Evolutionary conservation across 345 rosid species (phyloP).

Genomic region (Brassica rapa): DNA sequence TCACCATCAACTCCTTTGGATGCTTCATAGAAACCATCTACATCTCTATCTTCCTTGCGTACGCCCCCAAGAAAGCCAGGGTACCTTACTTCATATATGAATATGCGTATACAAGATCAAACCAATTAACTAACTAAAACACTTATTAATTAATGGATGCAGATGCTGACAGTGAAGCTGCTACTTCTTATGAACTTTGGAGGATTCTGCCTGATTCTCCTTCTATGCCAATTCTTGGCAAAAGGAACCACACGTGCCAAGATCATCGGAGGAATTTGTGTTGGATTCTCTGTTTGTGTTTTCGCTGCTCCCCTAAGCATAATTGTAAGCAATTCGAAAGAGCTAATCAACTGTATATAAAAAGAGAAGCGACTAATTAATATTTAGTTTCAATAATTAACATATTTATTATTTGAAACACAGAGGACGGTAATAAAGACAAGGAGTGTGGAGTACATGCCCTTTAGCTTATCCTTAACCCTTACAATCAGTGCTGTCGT

Average conservation of each 20-base stretch:
- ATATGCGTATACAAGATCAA: neutral
- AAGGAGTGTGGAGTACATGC: conserved; percentile 74
- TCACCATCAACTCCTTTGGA: conserved; percentile 57
- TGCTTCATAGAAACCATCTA: conserved; percentile 66
- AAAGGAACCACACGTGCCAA: conserved; percentile 46
- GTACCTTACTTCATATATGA: conserved; percentile 33
- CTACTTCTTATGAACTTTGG: conserved; percentile 47
- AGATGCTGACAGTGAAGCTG: conserved; percentile 54
- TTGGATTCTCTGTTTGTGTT: conserved; percentile 52
- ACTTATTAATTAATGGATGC: conserved; percentile 18
- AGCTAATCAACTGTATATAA: neutral
- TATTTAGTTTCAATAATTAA: neutral
- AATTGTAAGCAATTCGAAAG: conserved; percentile 42
- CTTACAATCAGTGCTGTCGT: conserved; percentile 56
- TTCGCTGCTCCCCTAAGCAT: conserved; percentile 68
- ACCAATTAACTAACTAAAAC: conserved; percentile 5
- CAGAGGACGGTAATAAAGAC: conserved; percentile 53
- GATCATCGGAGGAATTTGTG: conserved; percentile 61
- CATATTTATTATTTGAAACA: neutral
- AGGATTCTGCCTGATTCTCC: conserved; percentile 49
- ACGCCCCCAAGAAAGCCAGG: conserved; percentile 54
- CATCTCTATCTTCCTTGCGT: conserved; percentile 53
- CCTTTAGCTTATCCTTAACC: conserved; percentile 53
- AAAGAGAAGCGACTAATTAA: neutral
- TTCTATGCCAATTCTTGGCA: conserved; percentile 48